A percentile compares a stretch with the other conserved stretches of the same genome.
phyloP scores from a whole-genome alignment of 2,329 filamentous ascomycete species.

The Coniochaeta sp. region DNA sequence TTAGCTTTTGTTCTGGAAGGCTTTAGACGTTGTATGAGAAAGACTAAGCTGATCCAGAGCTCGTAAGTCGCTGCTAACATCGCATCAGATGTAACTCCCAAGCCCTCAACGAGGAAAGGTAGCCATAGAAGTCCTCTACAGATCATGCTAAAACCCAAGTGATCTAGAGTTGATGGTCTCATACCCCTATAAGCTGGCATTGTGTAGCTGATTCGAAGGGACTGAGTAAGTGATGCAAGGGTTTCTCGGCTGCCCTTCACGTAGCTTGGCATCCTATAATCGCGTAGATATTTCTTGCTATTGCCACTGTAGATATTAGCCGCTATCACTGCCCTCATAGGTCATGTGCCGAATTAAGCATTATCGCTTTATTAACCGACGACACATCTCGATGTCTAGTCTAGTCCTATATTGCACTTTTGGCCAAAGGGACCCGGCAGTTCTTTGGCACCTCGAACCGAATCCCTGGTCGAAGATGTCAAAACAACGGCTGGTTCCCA shows the following conservation, averaged over 20 bases:
- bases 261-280: background rate
- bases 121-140: no score
- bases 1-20: background rate
- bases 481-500: background rate
- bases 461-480: background rate
- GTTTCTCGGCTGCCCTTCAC: no score
- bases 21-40: background rate
- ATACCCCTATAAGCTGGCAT: no score
- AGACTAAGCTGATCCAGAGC: no score
- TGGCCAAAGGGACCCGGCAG: conserved; percentile 5
- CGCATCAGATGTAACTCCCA: no score
- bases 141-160: no score
- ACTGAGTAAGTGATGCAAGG: no score
- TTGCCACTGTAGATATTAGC: conserved; percentile 2
- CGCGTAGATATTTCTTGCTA: background rate
- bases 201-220: no score
- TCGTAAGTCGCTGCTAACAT: no score
- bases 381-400: conserved; percentile 14
- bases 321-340: background rate
- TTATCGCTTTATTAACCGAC: conserved; percentile 17
- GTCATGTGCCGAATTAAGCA: conserved; percentile 6
- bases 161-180: no score
- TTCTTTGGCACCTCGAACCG: conserved; percentile 8
- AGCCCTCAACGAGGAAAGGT: no score
- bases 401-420: conserved; percentile 5